phyloP scores from a whole-genome alignment of 2,329 filamentous ascomycete species.

The Sclerotinia minor region DNA sequence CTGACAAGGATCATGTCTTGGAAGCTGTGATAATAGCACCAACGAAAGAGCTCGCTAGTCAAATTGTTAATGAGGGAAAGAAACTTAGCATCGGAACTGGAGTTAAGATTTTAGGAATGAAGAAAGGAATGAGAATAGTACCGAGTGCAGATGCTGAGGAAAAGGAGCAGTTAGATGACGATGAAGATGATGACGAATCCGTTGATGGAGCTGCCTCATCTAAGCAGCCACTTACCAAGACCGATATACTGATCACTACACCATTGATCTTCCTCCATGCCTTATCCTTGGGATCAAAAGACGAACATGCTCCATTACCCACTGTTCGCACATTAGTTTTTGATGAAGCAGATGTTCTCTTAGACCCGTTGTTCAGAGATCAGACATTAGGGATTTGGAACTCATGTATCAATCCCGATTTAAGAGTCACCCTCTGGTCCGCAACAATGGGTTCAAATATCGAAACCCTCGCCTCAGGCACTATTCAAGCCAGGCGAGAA shows the following conservation, averaged over 20 bases:
- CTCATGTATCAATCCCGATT: slow-evolving; percentile 66
- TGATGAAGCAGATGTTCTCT: slow-evolving; percentile 92
- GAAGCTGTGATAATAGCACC: slow-evolving; percentile 73
- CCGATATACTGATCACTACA: slow-evolving; percentile 79
- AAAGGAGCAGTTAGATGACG: slow-evolving; percentile 43
- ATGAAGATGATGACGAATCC: slow-evolving; percentile 41
- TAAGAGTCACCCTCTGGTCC: slow-evolving; percentile 85
- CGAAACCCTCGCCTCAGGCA: slow-evolving; percentile 73
- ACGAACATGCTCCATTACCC: slow-evolving; percentile 55
- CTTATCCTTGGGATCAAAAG: slow-evolving; percentile 51
- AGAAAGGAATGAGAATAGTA: slow-evolving; percentile 75
- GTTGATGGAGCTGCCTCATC: slow-evolving; percentile 46
- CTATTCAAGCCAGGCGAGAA: slow-evolving; percentile 57
- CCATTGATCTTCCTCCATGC: slow-evolving; percentile 77
- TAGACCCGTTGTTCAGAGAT: slow-evolving; percentile 86
- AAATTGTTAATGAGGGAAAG: slow-evolving; percentile 81
- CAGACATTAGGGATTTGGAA: slow-evolving; percentile 86
- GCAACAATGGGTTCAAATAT: slow-evolving; percentile 96
- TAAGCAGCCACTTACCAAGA: slow-evolving; percentile 61
- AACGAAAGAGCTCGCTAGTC: slow-evolving; percentile 74
- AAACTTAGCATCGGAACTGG: slow-evolving; percentile 78
- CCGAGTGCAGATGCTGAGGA: slow-evolving; percentile 46
- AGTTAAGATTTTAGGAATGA: slow-evolving; percentile 77
- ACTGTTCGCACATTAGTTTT: slow-evolving; percentile 74
- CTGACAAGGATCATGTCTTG: slow-evolving; percentile 51